Percentiles rank a stretch among this genome's conserved stretches.
These are phyloP conservation scores for Pyrenochaeta sp. DNA, from an alignment of 2,329 filamentous ascomycete species.

Conservation along the genomic window DNA sequence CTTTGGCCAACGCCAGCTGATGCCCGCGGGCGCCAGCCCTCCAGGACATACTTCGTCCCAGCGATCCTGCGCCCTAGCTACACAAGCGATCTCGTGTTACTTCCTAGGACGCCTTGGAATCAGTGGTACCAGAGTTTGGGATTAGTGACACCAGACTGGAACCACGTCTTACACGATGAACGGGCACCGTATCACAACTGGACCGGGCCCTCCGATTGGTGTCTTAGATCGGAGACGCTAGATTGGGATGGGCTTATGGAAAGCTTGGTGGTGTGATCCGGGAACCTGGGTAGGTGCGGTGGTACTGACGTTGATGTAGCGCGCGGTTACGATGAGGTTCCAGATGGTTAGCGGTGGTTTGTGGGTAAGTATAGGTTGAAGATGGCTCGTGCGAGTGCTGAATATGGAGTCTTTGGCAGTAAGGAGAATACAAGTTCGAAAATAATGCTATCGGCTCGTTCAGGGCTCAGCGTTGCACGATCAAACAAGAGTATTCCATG, in stretches of 20 bases:
- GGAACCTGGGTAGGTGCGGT: slow-evolving; percentile 17
- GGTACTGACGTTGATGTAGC: slow-evolving; percentile 19
- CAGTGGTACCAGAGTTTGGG: neutral
- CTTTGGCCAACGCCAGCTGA: slow-evolving; percentile 15
- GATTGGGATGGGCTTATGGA: neutral
- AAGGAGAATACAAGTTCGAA: neutral
- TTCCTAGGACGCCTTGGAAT: neutral
- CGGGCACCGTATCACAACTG: slow-evolving; percentile 18
- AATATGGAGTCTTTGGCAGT: neutral
- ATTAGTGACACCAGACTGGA: neutral
- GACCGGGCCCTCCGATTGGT: slow-evolving; percentile 40
- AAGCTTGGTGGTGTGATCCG: slow-evolving; percentile 5
- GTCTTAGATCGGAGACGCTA: slow-evolving; percentile 20
- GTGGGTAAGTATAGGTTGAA: neutral
- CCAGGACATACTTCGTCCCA: slow-evolving; percentile 12
- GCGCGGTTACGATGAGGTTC: slow-evolving; percentile 2
- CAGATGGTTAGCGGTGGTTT: neutral
- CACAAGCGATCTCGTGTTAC: slow-evolving; percentile 31
- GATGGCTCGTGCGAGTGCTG: neutral
- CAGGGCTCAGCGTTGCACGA: neutral
- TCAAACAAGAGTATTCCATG: too few relatives aligned
- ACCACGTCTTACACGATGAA: neutral
- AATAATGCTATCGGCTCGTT: neutral
- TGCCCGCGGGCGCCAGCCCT: slow-evolving; percentile 9
- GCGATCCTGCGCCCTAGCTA: slow-evolving; percentile 24